Evolutionary conservation across 2,329 filamentous ascomycete genomes (phyloP), one percentile per base, ranked within the genome.

Genomic region (Fusarium pseudocircinatum): DNA sequence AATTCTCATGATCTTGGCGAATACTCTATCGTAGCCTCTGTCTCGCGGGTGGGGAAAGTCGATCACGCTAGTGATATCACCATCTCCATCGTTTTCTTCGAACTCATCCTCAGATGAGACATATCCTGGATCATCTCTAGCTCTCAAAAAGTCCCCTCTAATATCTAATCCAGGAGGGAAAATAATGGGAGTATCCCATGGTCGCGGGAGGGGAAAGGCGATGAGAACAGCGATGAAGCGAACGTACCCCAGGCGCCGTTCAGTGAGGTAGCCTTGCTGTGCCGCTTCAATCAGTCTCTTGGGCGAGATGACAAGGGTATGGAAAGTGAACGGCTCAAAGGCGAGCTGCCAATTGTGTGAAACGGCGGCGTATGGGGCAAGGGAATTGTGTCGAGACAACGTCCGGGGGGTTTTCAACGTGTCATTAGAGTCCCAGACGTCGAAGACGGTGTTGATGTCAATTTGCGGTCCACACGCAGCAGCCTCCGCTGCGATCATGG

Each of bases 281-380:
- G 54, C 66, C 6, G 66, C 66, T 22, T 68, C 47, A 0, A 37
- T 58, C 13, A 69, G 22, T 22, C 49, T 50, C 18, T 57, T 68
- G 3, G 63, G 49, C 10, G 63, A 56, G 10, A 69, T 22, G 12
- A 56, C 14, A 28, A 69, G 43, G 14, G 49, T 54, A 7, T 69
- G 49, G 3, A 69, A 69, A 6, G 43, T 63, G 6, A 63, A 69
- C 0, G 66, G 63, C 39, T 69, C 66, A 15, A 69, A 69, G 2
- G 64, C 49, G 7, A 68, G 63, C 30, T 69, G 63, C 63, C 63
- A 68, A 8, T 37, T 34, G 16, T n/a, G 66, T 11, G 46, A 69
- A 5, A 69, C 66, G 5, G 57, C 42, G 6, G 66, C 37, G 20
- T 44, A 69, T 11, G 42, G 12, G 12, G 66, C 42, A 2, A 69